Conservation (phyloP, 176 grass and related monocot species). For the Metroxylon sagu region DNA sequence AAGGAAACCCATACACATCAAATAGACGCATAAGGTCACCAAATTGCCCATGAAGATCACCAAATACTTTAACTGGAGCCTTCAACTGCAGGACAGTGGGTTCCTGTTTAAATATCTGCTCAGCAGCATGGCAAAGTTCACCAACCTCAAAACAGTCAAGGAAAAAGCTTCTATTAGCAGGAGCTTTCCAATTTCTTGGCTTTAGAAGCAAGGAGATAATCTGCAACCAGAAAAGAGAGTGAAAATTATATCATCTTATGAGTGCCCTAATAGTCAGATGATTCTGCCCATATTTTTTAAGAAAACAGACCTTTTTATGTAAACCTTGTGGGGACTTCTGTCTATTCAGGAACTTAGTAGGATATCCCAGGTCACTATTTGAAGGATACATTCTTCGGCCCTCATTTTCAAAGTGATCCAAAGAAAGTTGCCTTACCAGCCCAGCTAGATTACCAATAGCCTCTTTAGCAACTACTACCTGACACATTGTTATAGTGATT, state of each 20-base stretch:
- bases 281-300: not conserved
- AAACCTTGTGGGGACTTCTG: slow-evolving; percentile 91
- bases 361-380: slow-evolving; percentile 57
- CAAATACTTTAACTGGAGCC: slow-evolving; percentile 96
- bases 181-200: slow-evolving; percentile 86
- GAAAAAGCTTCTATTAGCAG: slow-evolving; percentile 84
- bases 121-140: slow-evolving; percentile 89
- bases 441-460: slow-evolving; percentile 84
- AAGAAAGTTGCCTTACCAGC: slow-evolving; percentile 79
- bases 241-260: too few relatives aligned
- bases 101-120: slow-evolving; percentile 98
- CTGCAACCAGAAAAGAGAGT: slow-evolving; percentile 26
- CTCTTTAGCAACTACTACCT: slow-evolving; percentile 99
- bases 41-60: slow-evolving; percentile 99
- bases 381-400: slow-evolving; percentile 89
- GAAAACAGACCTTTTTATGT: slow-evolving; percentile 69
- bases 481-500: slow-evolving; percentile 2
- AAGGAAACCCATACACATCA: slow-evolving; percentile 96
- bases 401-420: slow-evolving; percentile 99
- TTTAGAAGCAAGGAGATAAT: slow-evolving; percentile 74
- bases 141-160: slow-evolving; percentile 88
- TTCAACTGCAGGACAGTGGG: slow-evolving; percentile 93
- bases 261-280: slow-evolving; percentile 1
- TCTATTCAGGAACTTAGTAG: slow-evolving; percentile 65
- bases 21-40: slow-evolving; percentile 96